Base-by-base conservation (phyloP, 108 stramenopile genomes). In the Skeletonema marinoi region DNA sequence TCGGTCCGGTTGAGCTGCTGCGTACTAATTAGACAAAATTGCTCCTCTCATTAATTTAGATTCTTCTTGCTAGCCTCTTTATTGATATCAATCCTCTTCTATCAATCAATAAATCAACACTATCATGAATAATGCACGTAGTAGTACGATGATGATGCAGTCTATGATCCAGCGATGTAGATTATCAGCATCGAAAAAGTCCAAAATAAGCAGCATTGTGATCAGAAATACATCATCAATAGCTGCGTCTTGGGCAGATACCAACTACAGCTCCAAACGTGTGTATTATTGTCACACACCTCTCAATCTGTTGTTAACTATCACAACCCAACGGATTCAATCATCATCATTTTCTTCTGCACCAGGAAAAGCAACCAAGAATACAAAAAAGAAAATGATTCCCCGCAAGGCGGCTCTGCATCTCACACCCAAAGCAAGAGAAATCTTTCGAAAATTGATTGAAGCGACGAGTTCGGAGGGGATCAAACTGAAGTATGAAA, bases 341-440 rank as follows among this genome's bases (percentile, higher is more conserved):
- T 46, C 44, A 1, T 46, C 44, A 46, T n/a, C 44, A 16, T 46
- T 46, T 2, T 46, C 44, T 4, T 46, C 44, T 46, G 16, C 44
- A n/a, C 0, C 44, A 16, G 44, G 3, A 46, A 56, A 56, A 25
- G 0, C 25, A 56, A 25, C 62, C 10, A 78, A 63, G 51, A 63
- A 63, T 42, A 74, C 64, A 59, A 78, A 64, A 64, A 64, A 44
- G 59, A 78, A 71, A 66, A 83, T 88, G 66, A 59, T 89, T 25
- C 91, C 91, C 9, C 78, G 78, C 11, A 89, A 91, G 66, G 92
- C 94, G 19, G 90, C 94, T 6, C 80, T 96, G 0, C 6, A 73
- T 3, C 71, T 96, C 41, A 93, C 94, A 6, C 88, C 88, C 30
- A 74, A 76, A 31, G 88, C 92, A 38, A 83, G 94, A 10, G 81